Base-by-base conservation (phyloP, 2,329 filamentous ascomycete genomes). In the Trichophyton verrucosum region DNA sequence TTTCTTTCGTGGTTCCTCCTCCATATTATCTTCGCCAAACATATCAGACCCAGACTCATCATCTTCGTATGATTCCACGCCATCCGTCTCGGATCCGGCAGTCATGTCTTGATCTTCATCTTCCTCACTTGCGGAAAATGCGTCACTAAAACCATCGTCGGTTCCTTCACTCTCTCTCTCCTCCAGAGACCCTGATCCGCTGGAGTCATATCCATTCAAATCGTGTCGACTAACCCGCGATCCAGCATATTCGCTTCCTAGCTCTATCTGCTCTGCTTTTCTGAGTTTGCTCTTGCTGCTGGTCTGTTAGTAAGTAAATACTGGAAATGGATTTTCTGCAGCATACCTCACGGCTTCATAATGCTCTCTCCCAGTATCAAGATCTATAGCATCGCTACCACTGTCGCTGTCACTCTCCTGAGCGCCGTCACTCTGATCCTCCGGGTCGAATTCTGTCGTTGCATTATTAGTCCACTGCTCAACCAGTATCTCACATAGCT, bases 211-310 rank as follows among this genome's bases (percentile, higher is more conserved):
- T 76, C 80, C 77, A 1, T 85, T 80, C 15, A 90, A 76, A 11
- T 82, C 84, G 51, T 85, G 78, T 61, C 91, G 82, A 65, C 85
- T 90, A 40, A 96, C 82, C 56, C 83, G 82, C 17, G 87, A 81
- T 9, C 92, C 91, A 64, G 85, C 81, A 73, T 97, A 97, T 70
- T 89, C 82, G 13, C 87, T 85, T 0, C 91, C 92, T 1, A 96
- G 78, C 0, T 82, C 76, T 17, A 86, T 75, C 24, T 81, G 80
- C 38, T 89, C 85, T 61, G 84, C 84, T 70, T 89, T 86, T 65
- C 90, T 85, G 66, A 96, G 77, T 71, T 88, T 92, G 76, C 87
- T 94, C 78, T 91, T 94, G 20, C 85, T 86, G 63, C 63, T 60
- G 17, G 38, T 3, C 36, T 22, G 6, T 47, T 33, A 47, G 22